phyloP scores from a whole-genome alignment of 1,139 yeast species.

The Fermentozyma sake region DNA sequence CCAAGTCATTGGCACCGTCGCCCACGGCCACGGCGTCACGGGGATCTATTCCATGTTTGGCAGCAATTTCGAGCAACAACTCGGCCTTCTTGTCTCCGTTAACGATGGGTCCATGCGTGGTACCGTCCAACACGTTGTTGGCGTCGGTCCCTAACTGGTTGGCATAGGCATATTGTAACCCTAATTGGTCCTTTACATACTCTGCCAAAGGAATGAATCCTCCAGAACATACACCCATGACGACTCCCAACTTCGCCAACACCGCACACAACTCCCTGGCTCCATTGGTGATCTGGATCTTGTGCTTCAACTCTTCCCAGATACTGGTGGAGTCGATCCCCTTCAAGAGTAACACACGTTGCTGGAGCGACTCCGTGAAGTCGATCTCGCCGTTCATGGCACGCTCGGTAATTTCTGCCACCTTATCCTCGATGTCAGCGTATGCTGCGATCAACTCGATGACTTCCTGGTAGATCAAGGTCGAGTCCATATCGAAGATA shows the following conservation, averaged over 20 bases:
- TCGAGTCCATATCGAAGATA: constrained; percentile 97
- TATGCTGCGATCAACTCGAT: constrained; percentile 91
- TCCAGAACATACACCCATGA: constrained; percentile 87
- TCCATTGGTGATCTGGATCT: constrained; percentile 77
- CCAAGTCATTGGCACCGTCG: constrained; percentile 94
- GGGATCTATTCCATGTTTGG: constrained; percentile 54
- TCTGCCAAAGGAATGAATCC: constrained; percentile 90
- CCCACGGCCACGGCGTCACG: constrained; percentile 79
- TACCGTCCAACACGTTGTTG: constrained; percentile 56
- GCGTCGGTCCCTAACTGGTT: constrained; percentile 62
- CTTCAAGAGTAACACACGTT: constrained; percentile 70
- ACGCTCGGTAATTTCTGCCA: constrained; percentile 77
- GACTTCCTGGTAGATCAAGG: constrained; percentile 92
- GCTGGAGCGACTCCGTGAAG: constrained; percentile 73
- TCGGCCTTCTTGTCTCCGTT: constrained; percentile 84
- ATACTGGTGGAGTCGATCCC: constrained; percentile 73
- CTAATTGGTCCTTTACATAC: constrained; percentile 62
- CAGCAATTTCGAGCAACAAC: constrained; percentile 63
- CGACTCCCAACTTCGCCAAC: constrained; percentile 58
- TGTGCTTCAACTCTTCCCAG: constrained; percentile 73
- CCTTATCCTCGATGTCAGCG: constrained; percentile 74
- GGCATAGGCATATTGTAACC: constrained; percentile 85
- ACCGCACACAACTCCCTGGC: constrained; percentile 65
- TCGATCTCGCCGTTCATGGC: constrained; percentile 98
- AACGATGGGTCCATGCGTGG: constrained; percentile 69